A percentile compares a stretch with the other conserved stretches of the same genome.
These are phyloP conservation scores for Nitzschia putrida DNA, from an alignment of 108 stramenopile species.

Conservation along the genomic window DNA sequence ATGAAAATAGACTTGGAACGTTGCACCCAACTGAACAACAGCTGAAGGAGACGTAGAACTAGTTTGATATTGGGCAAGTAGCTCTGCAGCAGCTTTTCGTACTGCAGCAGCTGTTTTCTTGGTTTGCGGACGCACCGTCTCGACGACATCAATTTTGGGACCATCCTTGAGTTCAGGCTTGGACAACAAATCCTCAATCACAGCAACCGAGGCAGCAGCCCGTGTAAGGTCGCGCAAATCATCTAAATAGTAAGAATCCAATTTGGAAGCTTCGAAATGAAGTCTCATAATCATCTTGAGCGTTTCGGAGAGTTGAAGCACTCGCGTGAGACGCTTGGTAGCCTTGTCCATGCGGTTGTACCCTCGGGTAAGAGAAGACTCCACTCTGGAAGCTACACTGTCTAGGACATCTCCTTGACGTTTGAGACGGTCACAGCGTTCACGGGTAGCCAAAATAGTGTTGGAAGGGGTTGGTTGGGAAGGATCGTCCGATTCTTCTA, in stretches of 20 bases:
- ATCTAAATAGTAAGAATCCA: constrained; percentile 65
- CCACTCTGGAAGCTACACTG: constrained; percentile 64
- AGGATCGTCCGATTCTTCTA: constrained; percentile 24
- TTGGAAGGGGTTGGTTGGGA: constrained; percentile 2
- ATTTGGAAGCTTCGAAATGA: constrained; percentile 76
- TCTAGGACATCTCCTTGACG: constrained; percentile 74
- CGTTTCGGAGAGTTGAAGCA: constrained; percentile 62
- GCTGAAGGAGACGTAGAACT: constrained; percentile 25
- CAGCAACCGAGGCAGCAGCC: constrained; percentile 77
- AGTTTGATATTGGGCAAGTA: constrained; percentile 57
- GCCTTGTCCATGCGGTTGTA: constrained; percentile 72
- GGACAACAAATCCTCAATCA: constrained; percentile 73
- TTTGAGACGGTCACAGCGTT: constrained; percentile 65
- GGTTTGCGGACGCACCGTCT: constrained; percentile 53
- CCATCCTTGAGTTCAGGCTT: constrained; percentile 47
- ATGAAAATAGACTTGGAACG: constrained; percentile 85
- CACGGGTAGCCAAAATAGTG: constrained; percentile 48
- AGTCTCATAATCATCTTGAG: constrained; percentile 80
- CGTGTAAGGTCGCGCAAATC: constrained; percentile 81
- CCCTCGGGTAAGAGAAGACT: constrained; percentile 63
- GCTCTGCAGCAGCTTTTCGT: constrained; percentile 56
- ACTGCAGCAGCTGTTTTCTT: constrained; percentile 46
- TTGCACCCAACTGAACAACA: constrained; percentile 63
- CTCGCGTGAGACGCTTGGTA: constrained; percentile 67
- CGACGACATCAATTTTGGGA: constrained; percentile 59